Evolutionary conservation across 129 eudicot species (phyloP).

Genomic region (Chrysanthemum makinoi): DNA sequence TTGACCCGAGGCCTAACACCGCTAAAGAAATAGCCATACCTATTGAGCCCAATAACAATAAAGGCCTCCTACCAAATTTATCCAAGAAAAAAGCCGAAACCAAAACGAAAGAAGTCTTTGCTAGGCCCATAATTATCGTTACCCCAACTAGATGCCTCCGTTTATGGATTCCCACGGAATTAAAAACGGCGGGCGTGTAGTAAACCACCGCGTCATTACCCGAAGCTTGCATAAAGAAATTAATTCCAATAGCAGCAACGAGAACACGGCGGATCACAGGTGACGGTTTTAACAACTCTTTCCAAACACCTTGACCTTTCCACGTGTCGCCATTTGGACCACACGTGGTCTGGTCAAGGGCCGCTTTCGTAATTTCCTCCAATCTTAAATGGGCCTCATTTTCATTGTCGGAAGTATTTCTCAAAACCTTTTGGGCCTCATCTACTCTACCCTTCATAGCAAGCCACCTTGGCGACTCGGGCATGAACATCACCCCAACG

Average conservation of each 20-base stretch:
- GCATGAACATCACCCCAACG: constrained; percentile 67
- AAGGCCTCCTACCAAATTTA: constrained; percentile 70
- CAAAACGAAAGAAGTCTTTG: constrained; percentile 60
- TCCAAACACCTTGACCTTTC: constrained; percentile 77
- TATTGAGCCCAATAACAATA: constrained; percentile 60
- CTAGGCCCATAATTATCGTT: constrained; percentile 74
- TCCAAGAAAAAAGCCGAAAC: constrained; percentile 73
- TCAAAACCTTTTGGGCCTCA: constrained; percentile 49
- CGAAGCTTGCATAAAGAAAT: constrained; percentile 94
- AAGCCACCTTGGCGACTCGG: constrained; percentile 95
- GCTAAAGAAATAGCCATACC: constrained; percentile 57
- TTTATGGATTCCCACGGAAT: constrained; percentile 52
- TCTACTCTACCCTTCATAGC: constrained; percentile 57
- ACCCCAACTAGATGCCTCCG: constrained; percentile 52
- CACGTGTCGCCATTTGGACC: constrained; percentile 23
- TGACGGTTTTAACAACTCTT: constrained; percentile 53
- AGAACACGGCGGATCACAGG: constrained; percentile 51
- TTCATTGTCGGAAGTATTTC: constrained; percentile 41
- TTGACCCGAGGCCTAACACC: constrained; percentile 69
- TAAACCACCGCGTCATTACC: constrained; percentile 91
- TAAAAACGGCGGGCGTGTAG: constrained; percentile 78
- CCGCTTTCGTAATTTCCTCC: constrained; percentile 50
- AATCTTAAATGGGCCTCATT: constrained; percentile 59
- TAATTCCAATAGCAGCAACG: constrained; percentile 72
- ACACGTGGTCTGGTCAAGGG: constrained; percentile 22